These are phyloP conservation scores for Xylariomycetidae sp. DNA, from an alignment of 2,329 filamentous ascomycete genomes.

Conservation along the genomic window DNA sequence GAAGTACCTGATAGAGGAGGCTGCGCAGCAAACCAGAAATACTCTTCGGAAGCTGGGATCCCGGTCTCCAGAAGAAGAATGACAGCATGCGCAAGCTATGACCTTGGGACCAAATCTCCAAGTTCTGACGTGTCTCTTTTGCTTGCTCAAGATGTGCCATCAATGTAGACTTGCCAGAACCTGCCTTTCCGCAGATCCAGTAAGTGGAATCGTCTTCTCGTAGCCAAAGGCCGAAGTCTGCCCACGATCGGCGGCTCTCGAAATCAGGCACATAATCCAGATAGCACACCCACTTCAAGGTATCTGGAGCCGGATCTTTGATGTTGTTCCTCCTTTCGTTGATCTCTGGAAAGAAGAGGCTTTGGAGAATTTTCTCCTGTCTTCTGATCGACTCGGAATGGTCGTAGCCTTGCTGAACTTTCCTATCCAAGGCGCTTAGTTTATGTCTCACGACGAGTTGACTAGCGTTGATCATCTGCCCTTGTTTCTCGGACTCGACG, in stretches of 20 bases:
- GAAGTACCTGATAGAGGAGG: conserved; percentile 7
- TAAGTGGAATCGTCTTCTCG: conserved; percentile 6
- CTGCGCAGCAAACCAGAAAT: conserved; percentile 8
- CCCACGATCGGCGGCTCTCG: not conserved
- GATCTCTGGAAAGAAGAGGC: conserved; percentile 7
- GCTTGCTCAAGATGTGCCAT: conserved; percentile 10
- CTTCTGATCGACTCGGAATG: too few relatives aligned
- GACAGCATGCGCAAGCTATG: conserved; percentile 4
- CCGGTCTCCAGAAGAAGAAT: conserved; percentile 14
- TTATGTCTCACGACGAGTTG: not conserved
- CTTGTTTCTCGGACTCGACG: conserved; percentile 1
- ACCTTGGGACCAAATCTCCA: conserved; percentile 2
- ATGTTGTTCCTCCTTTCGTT: conserved; percentile 5
- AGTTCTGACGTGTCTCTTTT: not conserved
- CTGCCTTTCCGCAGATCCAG: conserved; percentile 13
- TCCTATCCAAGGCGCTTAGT: too few relatives aligned
- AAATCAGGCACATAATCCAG: not conserved
- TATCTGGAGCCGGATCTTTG: conserved; percentile 5
- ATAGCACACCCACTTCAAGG: conserved; percentile 5
- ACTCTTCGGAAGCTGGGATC: conserved; percentile 6
- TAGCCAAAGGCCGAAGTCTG: conserved; percentile 8
- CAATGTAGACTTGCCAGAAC: conserved; percentile 11
- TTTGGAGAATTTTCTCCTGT: conserved; percentile 3
- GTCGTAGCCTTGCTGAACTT: too few relatives aligned
- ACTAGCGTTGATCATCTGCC: not conserved